phyloP scores from a whole-genome alignment of 1,284 basidiomycete species.

The Sanghuangporus sanghuang region DNA sequence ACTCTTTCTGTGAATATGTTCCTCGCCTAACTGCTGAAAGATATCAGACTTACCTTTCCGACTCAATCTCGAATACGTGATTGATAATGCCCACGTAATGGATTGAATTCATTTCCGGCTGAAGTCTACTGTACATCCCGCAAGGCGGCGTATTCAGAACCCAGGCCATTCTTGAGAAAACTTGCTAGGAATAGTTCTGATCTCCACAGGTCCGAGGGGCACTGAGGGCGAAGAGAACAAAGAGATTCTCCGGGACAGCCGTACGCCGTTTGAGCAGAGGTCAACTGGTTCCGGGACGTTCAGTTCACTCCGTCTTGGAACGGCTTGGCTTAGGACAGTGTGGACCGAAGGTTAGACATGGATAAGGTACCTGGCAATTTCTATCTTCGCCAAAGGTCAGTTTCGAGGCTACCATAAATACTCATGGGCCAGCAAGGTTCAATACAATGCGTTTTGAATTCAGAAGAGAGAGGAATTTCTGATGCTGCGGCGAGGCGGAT shows the following conservation, averaged over 20 bases:
- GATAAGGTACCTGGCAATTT: not conserved
- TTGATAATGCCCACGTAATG: too few relatives aligned
- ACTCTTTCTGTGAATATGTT: too few relatives aligned
- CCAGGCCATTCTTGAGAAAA: not conserved
- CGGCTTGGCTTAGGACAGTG: not conserved
- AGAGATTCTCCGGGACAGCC: not conserved
- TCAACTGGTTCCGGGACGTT: not conserved
- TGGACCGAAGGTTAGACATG: not conserved
- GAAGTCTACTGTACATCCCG: too few relatives aligned
- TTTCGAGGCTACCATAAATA: not conserved
- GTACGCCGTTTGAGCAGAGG: not conserved
- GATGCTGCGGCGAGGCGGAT: not conserved
- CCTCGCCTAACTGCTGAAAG: too few relatives aligned
- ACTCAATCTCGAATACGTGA: too few relatives aligned
- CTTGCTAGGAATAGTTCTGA: not conserved
- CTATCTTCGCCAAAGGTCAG: not conserved
- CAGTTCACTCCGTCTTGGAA: not conserved
- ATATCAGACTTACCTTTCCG: too few relatives aligned
- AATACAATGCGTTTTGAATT: not conserved
- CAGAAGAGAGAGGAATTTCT: not conserved
- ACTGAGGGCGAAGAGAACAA: not conserved
- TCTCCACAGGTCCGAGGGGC: not conserved
- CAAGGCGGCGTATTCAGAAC: not conserved
- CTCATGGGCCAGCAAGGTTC: not conserved
- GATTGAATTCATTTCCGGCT: too few relatives aligned